Conservation (phyloP, 495 filamentous ascomycete genomes). For the Aspergillus affinis region DNA sequence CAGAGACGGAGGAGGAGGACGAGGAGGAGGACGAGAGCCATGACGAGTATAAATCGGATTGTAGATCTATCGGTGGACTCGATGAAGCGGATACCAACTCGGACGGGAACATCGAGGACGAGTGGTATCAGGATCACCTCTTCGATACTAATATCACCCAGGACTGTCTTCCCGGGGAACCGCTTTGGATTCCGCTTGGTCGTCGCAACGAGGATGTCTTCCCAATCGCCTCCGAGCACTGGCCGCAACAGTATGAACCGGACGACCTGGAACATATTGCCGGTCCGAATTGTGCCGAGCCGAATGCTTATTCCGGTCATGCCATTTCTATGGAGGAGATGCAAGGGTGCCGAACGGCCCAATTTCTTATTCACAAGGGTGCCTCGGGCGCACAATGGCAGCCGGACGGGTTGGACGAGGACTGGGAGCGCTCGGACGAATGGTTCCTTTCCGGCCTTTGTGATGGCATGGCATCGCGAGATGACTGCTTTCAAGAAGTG, state of each 20-base stretch:
- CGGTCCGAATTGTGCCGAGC: constrained; percentile 15
- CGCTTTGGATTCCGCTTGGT: background rate
- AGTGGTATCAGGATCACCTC: constrained; percentile 12
- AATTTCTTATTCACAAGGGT: constrained; percentile 27
- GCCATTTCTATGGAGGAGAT: constrained; percentile 28
- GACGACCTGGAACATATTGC: constrained; percentile 21
- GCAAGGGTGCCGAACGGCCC: constrained; percentile 29
- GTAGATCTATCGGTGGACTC: constrained; percentile 5
- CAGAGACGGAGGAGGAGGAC: background rate
- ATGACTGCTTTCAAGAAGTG: constrained; percentile 7
- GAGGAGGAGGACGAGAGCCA: background rate
- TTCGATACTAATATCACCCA: background rate
- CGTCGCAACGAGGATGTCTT: background rate
- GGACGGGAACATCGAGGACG: constrained; percentile 1
- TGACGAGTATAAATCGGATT: constrained; percentile 19
- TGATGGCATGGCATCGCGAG: constrained; percentile 24
- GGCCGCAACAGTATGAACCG: background rate
- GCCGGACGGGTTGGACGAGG: constrained; percentile 20
- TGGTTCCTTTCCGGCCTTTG: constrained; percentile 31
- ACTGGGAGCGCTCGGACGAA: constrained; percentile 23
- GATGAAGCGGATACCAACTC: background rate
- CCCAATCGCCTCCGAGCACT: constrained; percentile 1
- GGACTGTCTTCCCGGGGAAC: background rate
- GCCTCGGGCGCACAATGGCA: constrained; percentile 6
- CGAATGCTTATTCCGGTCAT: constrained; percentile 21